A percentile compares a stretch with the other conserved stretches of the same genome.
phyloP scores from a whole-genome alignment of 2,329 filamentous ascomycete species.

The Xylariaceae sp. region DNA sequence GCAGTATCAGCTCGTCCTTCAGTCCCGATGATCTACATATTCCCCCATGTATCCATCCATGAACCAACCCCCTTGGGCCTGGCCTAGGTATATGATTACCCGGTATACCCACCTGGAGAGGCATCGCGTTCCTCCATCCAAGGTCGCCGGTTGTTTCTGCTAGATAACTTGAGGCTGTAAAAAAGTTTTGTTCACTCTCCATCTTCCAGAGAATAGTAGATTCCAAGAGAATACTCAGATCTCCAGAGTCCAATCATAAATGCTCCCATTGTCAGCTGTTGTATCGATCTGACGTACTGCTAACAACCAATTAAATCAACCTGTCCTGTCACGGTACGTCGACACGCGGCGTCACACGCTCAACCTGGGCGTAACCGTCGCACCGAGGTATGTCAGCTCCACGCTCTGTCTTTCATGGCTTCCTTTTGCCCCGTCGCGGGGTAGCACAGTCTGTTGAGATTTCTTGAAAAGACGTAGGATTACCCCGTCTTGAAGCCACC shows the following conservation, averaged over 20 bases:
- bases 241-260: neutral
- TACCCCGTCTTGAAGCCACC: neutral
- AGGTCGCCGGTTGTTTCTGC: slow-evolving; percentile 1
- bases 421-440: slow-evolving; percentile 12
- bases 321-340: slow-evolving; percentile 18
- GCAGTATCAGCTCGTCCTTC: neutral
- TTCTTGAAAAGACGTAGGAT: slow-evolving; percentile 5
- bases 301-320: slow-evolving; percentile 21
- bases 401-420: slow-evolving; percentile 18
- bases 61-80: slow-evolving; percentile 2
- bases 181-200: neutral
- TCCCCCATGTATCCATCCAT: neutral
- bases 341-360: slow-evolving; percentile 22
- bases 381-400: slow-evolving; percentile 25
- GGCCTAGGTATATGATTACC: slow-evolving; percentile 4
- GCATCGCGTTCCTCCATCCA: slow-evolving; percentile 6
- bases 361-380: slow-evolving; percentile 1
- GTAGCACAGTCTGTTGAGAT: slow-evolving; percentile 15
- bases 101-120: slow-evolving; percentile 4
- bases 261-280: slow-evolving; percentile 12
- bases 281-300: slow-evolving; percentile 12
- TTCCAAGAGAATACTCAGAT: neutral
- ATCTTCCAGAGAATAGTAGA: neutral
- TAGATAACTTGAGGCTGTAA: slow-evolving; percentile 2
- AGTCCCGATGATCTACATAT: neutral